Percentiles rank a stretch among this genome's conserved stretches.
These are phyloP conservation scores for Alnus glutinosa DNA, from an alignment of 306 rosid species.

Conservation along the genomic window DNA sequence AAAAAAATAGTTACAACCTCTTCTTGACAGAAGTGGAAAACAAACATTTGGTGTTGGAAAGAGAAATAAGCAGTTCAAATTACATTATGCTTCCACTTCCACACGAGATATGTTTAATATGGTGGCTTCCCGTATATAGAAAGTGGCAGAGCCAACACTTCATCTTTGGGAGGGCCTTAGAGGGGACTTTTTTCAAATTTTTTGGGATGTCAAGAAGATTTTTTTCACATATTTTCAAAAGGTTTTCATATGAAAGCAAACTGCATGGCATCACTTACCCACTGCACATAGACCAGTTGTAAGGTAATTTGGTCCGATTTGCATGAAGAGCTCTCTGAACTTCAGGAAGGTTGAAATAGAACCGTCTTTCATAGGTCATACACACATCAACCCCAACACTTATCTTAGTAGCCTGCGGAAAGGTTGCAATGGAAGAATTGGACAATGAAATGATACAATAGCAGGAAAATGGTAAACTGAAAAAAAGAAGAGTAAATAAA, in stretches of 20 bases:
- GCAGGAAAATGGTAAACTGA: not conserved
- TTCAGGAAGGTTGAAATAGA: constrained; percentile 77
- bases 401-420: constrained; percentile 72
- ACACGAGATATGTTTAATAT: not conserved
- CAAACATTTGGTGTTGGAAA: not conserved
- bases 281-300: constrained; percentile 80
- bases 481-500: not conserved
- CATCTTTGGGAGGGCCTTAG: too few relatives aligned
- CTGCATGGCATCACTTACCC: constrained; percentile 40
- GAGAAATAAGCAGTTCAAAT: not conserved
- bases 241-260: not conserved
- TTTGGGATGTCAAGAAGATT: too few relatives aligned
- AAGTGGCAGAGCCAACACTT: too few relatives aligned
- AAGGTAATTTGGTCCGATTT: constrained; percentile 77
- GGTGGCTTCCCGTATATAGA: not conserved
- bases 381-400: constrained; percentile 86
- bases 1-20: not conserved
- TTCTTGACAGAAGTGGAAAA: constrained; percentile 3
- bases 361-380: constrained; percentile 53
- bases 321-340: constrained; percentile 97
- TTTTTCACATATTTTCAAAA: not conserved
- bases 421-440: not conserved
- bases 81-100: not conserved
- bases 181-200: too few relatives aligned
- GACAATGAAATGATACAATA: not conserved